Evolutionary conservation across 495 filamentous ascomycete genomes (phyloP), one percentile per base, ranked within the genome.

Genomic region (Thermochaetoides thermophila): DNA sequence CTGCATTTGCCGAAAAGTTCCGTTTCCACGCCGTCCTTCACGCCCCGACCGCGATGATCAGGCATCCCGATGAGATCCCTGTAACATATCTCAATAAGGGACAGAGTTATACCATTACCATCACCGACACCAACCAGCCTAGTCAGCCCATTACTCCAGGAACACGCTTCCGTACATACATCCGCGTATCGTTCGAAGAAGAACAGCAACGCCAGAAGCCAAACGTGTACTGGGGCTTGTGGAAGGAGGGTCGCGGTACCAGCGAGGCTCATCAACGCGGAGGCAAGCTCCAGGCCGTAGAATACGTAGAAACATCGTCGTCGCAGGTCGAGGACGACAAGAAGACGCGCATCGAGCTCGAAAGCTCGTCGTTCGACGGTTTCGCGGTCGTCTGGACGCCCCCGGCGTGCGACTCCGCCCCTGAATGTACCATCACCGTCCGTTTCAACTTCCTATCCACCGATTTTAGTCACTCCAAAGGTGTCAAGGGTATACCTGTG

Each of bases 371-470:
- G 0, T 87, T 94, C 38, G 87, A 97, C 48, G 84, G 86, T 7
- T 95, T 97, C 49, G 81, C 73, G 4, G 82, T 95, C 10, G 73
- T 73, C 17, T 97, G 89, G 89, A 81, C 73, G 1, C 76, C 81
- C 0, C n/a, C n/a, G n/a, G n/a, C n/a, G n/a, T n/a, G n/a, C n/a
- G n/a, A n/a, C n/a, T n/a, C n/a, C n/a, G 69, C 73, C 14, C 46
- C 69, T 16, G 78, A 92, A 32, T 89, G 82, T 56, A 76, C 68
- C 17, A 70, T 97, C 21, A 74, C 83, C 10, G 81, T 96, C 11
- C 81, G 85, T 28, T 97, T 95, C 67, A 95, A 97, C 54, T 97
- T 97, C 48, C 68, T 96, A 0, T 97, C 89, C 0, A 97, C 87
- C 9, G 89, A 97, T 49, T 97, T 96, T 50, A 96, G 85, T 50